A percentile compares a stretch with the other conserved stretches of the same genome.
Conservation (phyloP, 176 grass and related monocot genomes). For the Zizania latifolia region DNA sequence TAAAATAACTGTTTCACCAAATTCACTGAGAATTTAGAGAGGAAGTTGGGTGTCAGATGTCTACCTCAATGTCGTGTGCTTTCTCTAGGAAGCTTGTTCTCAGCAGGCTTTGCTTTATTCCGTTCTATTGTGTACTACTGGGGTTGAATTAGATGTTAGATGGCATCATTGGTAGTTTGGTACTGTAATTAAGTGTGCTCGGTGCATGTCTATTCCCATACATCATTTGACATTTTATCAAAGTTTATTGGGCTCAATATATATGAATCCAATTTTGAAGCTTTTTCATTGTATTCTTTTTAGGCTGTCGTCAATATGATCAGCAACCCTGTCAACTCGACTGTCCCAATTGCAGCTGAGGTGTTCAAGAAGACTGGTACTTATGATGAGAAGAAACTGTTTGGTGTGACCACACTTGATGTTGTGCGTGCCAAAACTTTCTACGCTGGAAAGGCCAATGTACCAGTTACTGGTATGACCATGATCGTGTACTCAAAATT, state of each 20-base stretch:
- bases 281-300: neutral
- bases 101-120: neutral
- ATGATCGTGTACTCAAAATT: neutral
- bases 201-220: neutral
- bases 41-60: neutral
- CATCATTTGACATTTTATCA: neutral
- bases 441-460: slow-evolving; percentile 70
- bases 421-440: slow-evolving; percentile 90
- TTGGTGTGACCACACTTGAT: slow-evolving; percentile 93
- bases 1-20: too few species aligned
- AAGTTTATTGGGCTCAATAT: neutral
- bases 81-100: neutral
- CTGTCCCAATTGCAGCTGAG: slow-evolving; percentile 74
- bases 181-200: neutral
- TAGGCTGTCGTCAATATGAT: slow-evolving; percentile 92
- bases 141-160: too few species aligned
- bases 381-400: slow-evolving; percentile 78
- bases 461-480: slow-evolving; percentile 55
- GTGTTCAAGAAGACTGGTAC: slow-evolving; percentile 93
- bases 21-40: neutral
- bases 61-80: neutral
- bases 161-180: neutral
- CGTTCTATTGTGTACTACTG: neutral
- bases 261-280: neutral
- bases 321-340: slow-evolving; percentile 97